Base-by-base conservation (phyloP, 495 filamentous ascomycete species). In the Penicillium argentinense region DNA sequence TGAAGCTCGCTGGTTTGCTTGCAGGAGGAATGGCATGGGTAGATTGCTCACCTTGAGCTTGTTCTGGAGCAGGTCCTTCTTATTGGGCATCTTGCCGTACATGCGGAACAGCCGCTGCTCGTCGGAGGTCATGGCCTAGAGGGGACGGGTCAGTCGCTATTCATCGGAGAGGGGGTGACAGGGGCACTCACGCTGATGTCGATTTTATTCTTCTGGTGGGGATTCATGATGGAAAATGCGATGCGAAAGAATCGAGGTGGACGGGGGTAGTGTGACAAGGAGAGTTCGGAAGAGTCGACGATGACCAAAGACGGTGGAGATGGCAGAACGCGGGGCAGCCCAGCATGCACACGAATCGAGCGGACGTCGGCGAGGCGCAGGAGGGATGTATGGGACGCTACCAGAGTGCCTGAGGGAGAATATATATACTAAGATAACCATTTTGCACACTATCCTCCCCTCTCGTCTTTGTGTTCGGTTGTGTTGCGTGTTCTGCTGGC, bases 41-140 rank as follows among this genome's bases (percentile, higher is more conserved):
- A n/a, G 36, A 27, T 11, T 17, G 54, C 59, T 34, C 62, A 85
- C 84, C 73, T 88, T 87, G 65, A 98, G 83, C 68, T 97, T 96
- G 75, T 97, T 97, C 78, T 95, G 92, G 49, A 97, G 84, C 44
- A 97, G 83, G 69, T 97, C 93, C 60, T 89, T 92, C 69, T 91
- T 93, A 73, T 81, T 95, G 39, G 93, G 93, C 42, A 96, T 83
- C 70, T 97, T 97, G 68, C 93, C 93, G 67, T 98, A 98, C 24
- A 96, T 84, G 42, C 90, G 88, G 75, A 97, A 88, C 51, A 97
- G 84, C 42, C 87, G 89, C 73, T 96, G 89, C 80, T 97, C 93
- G 54, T 97, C 93, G 38, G 90, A 85, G 39, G 82, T 84, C 65
- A 97, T 75, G 34, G 86, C 84, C 93, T 98, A 62, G 28, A 28